A percentile compares a stretch with the other conserved stretches of the same genome.
Conservation (phyloP, 1,284 basidiomycete genomes). For the Xanthoconium separans region DNA sequence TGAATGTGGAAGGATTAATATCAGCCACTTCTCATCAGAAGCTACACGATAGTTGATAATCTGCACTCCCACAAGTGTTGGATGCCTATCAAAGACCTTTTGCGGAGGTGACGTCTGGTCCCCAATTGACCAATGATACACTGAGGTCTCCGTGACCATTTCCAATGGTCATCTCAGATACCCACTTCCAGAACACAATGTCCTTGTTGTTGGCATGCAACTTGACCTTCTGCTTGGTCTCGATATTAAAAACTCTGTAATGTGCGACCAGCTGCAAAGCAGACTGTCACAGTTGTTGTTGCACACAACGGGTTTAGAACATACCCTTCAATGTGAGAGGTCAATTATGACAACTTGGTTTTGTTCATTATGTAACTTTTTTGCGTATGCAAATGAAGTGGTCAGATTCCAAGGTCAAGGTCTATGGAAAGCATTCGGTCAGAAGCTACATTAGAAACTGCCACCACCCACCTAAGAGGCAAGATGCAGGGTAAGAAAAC, state of each 20-base stretch:
- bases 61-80: constrained; percentile 91
- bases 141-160: constrained; percentile 94
- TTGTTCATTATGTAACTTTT: constrained; percentile 84
- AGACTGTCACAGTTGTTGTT: constrained; percentile 7
- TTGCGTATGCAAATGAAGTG: constrained; percentile 94
- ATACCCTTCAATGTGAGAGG: constrained; percentile 91
- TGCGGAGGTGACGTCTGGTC: constrained; percentile 74
- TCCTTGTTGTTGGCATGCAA: constrained; percentile 95
- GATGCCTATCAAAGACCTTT: constrained; percentile 97
- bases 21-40: constrained; percentile 95
- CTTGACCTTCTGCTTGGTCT: constrained; percentile 96
- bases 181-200: constrained; percentile 99
- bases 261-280: constrained; percentile 76
- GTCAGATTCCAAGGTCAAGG: constrained; percentile 94
- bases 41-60: constrained; percentile 99
- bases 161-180: constrained; percentile 87
- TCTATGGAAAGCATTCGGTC: constrained; percentile 41
- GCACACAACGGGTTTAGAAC: constrained; percentile 24
- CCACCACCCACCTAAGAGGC: constrained; percentile 19
- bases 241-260: constrained; percentile 99
- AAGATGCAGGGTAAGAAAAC: constrained; percentile 9
- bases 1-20: constrained; percentile 93
- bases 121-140: constrained; percentile 90
- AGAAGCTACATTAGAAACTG: constrained; percentile 3
- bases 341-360: constrained; percentile 98